Percentiles rank a stretch among this genome's conserved stretches.
phyloP scores from a whole-genome alignment of 1,284 basidiomycete genomes.

The Melampsora occidentalis region DNA sequence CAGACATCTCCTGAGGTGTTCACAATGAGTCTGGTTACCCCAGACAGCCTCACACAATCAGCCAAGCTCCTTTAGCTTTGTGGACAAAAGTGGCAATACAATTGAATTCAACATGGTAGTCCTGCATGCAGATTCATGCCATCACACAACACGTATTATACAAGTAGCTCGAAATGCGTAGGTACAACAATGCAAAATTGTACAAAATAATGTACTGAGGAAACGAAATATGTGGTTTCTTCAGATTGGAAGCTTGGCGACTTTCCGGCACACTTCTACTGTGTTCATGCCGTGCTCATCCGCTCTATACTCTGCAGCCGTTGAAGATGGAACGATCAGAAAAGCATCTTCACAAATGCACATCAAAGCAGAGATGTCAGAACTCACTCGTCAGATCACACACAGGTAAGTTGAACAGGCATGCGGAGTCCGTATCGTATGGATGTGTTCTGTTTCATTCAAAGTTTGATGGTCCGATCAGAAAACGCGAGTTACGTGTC shows the following conservation, averaged over 20 bases:
- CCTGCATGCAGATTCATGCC: too few species aligned
- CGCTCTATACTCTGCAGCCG: conserved; percentile 11
- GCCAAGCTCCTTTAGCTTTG: too few species aligned
- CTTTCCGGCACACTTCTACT: conserved; percentile 32
- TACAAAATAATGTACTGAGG: too few species aligned
- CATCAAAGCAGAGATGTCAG: background rate
- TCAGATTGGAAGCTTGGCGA: conserved; percentile 30
- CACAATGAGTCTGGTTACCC: too few species aligned
- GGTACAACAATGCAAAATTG: too few species aligned
- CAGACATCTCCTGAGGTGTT: too few species aligned
- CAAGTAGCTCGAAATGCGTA: too few species aligned
- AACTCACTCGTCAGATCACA: conserved; percentile 38
- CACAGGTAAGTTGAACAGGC: conserved; percentile 38
- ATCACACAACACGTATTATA: too few species aligned
- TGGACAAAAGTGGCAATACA: too few species aligned
- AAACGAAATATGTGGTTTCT: background rate
- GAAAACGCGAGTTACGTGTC: background rate
- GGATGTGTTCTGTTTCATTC: conserved; percentile 15
- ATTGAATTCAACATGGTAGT: too few species aligned
- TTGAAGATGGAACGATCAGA: background rate
- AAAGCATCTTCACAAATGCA: background rate
- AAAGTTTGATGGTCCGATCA: background rate
- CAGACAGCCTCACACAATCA: too few species aligned
- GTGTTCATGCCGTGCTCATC: conserved; percentile 11
- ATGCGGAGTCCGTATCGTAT: conserved; percentile 30